A percentile compares a stretch with the other conserved stretches of the same genome.
phyloP scores from a whole-genome alignment of 805 yeast species.

The Jamesozyma jinghongensis region DNA sequence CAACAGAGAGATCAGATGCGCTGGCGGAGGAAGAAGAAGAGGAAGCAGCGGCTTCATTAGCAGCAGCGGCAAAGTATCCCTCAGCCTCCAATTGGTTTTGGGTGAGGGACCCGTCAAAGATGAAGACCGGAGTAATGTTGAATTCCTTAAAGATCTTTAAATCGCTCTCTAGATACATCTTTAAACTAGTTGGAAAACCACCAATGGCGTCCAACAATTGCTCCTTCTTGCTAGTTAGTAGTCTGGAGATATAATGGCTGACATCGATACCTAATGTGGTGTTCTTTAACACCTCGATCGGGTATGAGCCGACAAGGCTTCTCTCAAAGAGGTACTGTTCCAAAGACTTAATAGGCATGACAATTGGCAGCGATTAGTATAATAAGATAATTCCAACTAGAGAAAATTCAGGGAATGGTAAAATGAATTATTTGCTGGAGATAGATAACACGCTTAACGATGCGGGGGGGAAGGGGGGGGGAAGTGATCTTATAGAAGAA shows the following conservation, averaged over 20 bases:
- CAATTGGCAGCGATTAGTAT: too few species aligned
- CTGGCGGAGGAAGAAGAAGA: slow-evolving; percentile 9
- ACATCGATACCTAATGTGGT: slow-evolving; percentile 78
- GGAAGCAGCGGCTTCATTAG: slow-evolving; percentile 17
- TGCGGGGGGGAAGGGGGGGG: too few species aligned
- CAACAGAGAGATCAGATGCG: background rate
- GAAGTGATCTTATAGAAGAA: too few species aligned
- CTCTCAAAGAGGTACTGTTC: slow-evolving; percentile 65
- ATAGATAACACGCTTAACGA: too few species aligned
- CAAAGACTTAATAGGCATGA: slow-evolving; percentile 42
- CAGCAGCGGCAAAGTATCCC: slow-evolving; percentile 19
- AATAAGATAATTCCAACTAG: too few species aligned
- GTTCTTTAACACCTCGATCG: slow-evolving; percentile 55
- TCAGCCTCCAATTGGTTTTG: slow-evolving; percentile 27
- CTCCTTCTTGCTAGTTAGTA: slow-evolving; percentile 54
- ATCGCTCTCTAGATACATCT: slow-evolving; percentile 49
- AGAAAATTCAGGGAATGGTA: too few species aligned
- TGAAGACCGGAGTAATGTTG: slow-evolving; percentile 69
- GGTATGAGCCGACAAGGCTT: slow-evolving; percentile 48
- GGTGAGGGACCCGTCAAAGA: slow-evolving; percentile 58
- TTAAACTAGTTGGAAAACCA: slow-evolving; percentile 63
- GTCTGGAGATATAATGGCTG: slow-evolving; percentile 61
- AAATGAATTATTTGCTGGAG: too few species aligned
- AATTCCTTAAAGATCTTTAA: slow-evolving; percentile 49
- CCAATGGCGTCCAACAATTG: slow-evolving; percentile 69